phyloP scores from a whole-genome alignment of 1,284 basidiomycete genomes.

The Leccinum holopus region DNA sequence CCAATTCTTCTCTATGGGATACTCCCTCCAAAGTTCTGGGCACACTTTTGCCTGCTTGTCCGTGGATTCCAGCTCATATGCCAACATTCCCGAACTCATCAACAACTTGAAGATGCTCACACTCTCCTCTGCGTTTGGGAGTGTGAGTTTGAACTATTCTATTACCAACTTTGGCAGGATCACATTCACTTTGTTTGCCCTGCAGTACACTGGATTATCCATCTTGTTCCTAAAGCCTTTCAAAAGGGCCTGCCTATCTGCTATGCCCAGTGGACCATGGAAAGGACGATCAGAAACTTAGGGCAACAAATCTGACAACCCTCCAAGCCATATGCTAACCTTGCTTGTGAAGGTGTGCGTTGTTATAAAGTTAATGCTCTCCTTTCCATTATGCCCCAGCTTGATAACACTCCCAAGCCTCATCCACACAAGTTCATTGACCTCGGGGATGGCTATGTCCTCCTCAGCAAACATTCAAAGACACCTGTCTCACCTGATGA shows the following conservation, averaged over 20 bases:
- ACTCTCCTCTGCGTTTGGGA: background rate
- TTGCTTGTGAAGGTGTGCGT: background rate
- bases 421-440: background rate
- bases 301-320: background rate
- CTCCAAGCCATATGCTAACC: background rate
- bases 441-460: background rate
- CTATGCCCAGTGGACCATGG: constrained; percentile 3
- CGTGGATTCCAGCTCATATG: background rate
- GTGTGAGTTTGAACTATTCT: background rate
- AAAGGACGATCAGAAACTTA: background rate
- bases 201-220: background rate
- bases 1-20: background rate
- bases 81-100: background rate
- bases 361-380: background rate
- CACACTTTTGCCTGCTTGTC: constrained; percentile 7
- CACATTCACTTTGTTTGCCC: constrained; percentile 1
- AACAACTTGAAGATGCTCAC: background rate
- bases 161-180: background rate
- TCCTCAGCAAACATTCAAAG: background rate
- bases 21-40: constrained; percentile 3
- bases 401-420: background rate
- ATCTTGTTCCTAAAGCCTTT: background rate
- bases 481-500: background rate
- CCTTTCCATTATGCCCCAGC: background rate
- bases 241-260: background rate